A percentile compares a stretch with the other conserved stretches of the same genome.
Conservation (phyloP, 805 yeast genomes). For the Millerago galiae region DNA sequence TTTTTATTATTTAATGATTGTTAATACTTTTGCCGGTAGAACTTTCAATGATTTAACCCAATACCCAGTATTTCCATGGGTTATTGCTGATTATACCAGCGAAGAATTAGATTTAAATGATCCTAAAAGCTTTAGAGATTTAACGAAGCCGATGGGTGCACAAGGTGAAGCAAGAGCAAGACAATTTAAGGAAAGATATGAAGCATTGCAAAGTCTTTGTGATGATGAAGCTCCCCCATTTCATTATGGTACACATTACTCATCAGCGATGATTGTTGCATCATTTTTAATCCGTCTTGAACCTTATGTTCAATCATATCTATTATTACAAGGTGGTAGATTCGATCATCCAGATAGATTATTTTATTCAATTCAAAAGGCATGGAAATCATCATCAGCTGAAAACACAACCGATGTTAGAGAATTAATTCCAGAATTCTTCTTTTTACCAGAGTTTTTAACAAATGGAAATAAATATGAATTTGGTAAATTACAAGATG, state of each 20-base stretch:
- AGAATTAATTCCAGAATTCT: constrained; percentile 84
- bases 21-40: constrained; percentile 82
- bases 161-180: constrained; percentile 55
- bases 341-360: constrained; percentile 86
- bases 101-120: constrained; percentile 58
- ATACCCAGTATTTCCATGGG: constrained; percentile 91
- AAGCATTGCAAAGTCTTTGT: constrained; percentile 56
- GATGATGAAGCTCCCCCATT: constrained; percentile 66
- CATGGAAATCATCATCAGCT: constrained; percentile 74
- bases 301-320: constrained; percentile 77
- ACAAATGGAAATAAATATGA: constrained; percentile 58
- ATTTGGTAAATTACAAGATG: constrained; percentile 65
- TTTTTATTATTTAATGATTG: constrained; percentile 71
- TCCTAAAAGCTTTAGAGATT: constrained; percentile 61
- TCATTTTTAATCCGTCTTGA: constrained; percentile 69
- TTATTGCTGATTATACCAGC: constrained; percentile 74
- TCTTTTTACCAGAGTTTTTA: constrained; percentile 73
- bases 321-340: constrained; percentile 77
- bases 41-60: constrained; percentile 87
- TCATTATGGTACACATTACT: constrained; percentile 90
- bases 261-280: constrained; percentile 89
- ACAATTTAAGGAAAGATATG: constrained; percentile 65
- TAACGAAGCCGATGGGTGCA: constrained; percentile 90
- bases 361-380: constrained; percentile 65
- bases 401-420: constrained; percentile 86